Evolutionary conservation across 768 basidiomycete species (phyloP).

Genomic region (Clitopilus hobsonii): DNA sequence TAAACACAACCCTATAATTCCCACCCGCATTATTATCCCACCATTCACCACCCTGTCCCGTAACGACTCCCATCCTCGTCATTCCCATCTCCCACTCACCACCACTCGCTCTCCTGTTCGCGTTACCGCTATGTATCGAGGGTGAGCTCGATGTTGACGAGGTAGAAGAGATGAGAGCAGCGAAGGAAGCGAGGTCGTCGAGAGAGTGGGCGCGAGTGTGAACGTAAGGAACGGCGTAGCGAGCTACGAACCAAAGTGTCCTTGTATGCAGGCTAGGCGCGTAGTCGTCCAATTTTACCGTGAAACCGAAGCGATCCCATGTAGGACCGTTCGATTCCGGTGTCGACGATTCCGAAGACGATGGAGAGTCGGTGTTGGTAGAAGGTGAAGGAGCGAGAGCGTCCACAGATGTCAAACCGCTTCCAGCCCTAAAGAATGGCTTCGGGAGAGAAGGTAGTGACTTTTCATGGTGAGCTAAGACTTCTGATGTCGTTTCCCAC

Average conservation of each 20-base stretch:
- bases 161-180: background rate
- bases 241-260: slow-evolving; percentile 57
- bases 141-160: background rate
- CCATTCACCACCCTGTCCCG: slow-evolving; percentile 63
- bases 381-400: too few species aligned
- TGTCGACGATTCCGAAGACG: background rate
- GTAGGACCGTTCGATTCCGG: slow-evolving; percentile 10
- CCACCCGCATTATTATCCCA: slow-evolving; percentile 87
- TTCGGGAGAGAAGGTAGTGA: slow-evolving; percentile 33
- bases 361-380: background rate
- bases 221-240: slow-evolving; percentile 30
- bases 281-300: slow-evolving; percentile 71
- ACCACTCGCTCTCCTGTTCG: background rate
- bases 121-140: background rate
- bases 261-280: slow-evolving; percentile 42
- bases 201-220: background rate
- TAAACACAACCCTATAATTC: slow-evolving; percentile 79
- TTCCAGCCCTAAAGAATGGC: slow-evolving; percentile 7
- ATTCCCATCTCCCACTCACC: slow-evolving; percentile 2
- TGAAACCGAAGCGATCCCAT: slow-evolving; percentile 61
- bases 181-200: background rate
- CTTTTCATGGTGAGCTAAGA: slow-evolving; percentile 46
- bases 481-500: slow-evolving; percentile 92
- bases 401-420: slow-evolving; percentile 3
- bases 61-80: slow-evolving; percentile 8